Evolutionary conservation across 2,329 filamentous ascomycete genomes (phyloP).

Genomic region (Cladosporium velox): DNA sequence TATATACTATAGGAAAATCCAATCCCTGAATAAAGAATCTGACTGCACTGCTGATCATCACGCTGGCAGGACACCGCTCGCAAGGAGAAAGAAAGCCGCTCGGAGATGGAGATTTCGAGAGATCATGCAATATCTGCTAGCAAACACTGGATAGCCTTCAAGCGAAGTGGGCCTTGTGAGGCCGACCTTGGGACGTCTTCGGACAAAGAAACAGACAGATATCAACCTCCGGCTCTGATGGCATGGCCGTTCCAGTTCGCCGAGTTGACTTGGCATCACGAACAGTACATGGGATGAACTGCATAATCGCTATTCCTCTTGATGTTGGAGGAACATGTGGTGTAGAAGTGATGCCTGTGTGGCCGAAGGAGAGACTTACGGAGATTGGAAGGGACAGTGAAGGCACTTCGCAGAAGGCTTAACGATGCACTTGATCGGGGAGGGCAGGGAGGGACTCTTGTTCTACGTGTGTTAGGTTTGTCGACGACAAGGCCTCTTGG

Average conservation of each 20-base stretch:
- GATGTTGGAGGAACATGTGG: background rate
- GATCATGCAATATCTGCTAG: background rate
- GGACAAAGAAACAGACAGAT: background rate
- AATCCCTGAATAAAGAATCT: background rate
- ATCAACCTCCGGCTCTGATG: background rate
- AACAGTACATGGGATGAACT: too few relatives aligned
- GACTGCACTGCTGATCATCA: background rate
- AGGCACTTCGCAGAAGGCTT: background rate
- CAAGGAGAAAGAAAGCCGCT: background rate
- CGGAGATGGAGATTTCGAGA: background rate
- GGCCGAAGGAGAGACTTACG: background rate
- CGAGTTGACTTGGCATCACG: background rate
- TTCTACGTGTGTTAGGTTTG: background rate
- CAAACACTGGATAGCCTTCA: background rate
- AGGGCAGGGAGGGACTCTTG: background rate
- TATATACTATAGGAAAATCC: background rate
- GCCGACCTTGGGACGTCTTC: background rate
- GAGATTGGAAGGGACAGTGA: background rate
- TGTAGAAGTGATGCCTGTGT: background rate
- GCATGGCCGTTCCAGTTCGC: too few relatives aligned
- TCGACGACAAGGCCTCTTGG: background rate
- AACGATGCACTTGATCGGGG: background rate
- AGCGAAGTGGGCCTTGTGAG: background rate
- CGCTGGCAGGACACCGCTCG: background rate
- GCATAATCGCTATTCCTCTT: background rate